Base-by-base conservation (phyloP, 2,329 filamentous ascomycete species). In the Fusarium buharicum region DNA sequence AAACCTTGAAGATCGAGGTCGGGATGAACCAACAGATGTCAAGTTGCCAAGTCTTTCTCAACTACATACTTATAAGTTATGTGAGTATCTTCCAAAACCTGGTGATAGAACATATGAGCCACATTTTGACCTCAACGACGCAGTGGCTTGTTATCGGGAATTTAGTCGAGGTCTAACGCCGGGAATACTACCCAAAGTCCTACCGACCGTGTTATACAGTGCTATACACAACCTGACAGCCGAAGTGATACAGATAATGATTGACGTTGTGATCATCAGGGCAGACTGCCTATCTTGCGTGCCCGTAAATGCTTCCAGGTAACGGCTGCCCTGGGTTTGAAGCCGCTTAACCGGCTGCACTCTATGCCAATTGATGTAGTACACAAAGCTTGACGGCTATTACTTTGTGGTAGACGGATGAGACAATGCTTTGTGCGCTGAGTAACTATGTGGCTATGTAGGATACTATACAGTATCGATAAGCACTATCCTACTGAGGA, bases 261-360 rank as follows among this genome's bases (percentile, higher is more conserved):
- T 65, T 27, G 52, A 30, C 44, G 31, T 24, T 45, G 40, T 6
- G 62, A 59, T 62, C 45, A 22, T 36, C 62, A 59, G 57, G 57
- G 45, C 37, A 41, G 18, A 27, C 31, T 43, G 40, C 57, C 51
- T 34, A 37, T 44, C 46, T 22, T 30, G 51, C 36, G 34, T 22
- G 28, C 44, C 49, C 28, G 30, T 48, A 34, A 30, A 44, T 48
- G 30, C 34, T 46, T 38, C 31, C 18, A 9, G 24, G 41, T 44
- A 48, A 27, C 20, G 36, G 28, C n/a, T n/a, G 40, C 31, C 55
- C 31, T 48, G 47, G 37, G 14, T 33, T 31, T 31, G 27, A 20
- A 55, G 55, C 56, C 56, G 55, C 31, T 59, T 60, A 48, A 18
- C 41, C 49, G 49, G 38, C 17, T 37, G 17, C 17, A 20, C 12